Evolutionary conservation across 2,329 filamentous ascomycete species (phyloP), one percentile per base, ranked within the genome.

Genomic region (Apiospora arundinis): DNA sequence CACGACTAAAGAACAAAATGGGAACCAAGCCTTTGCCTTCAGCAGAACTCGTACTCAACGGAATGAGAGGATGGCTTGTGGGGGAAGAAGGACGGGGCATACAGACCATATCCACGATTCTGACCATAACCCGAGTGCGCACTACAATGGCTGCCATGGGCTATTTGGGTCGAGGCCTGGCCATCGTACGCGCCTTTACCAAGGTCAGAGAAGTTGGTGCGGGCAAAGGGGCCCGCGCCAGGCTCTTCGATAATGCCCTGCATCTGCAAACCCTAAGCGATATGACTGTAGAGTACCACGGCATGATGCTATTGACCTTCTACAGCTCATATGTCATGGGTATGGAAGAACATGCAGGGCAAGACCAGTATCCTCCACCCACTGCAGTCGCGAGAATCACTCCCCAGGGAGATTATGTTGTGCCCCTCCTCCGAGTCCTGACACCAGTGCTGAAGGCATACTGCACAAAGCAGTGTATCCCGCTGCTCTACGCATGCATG

Each of bases 1-100:
- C 89, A 71, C 83, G 89, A 0, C 80, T 92, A 7, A 92, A 92
- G 78, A 85, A 85, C 75, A 92, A 92, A 74, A 82, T 91, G n/a
- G 90, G 90, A 21, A 91, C 89, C 0, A 87, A 86, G 69, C 83
- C 86, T 4, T 79, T 92, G 0, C 89, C 90, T 0, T 92, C 90
- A 0, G 90, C 90, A 0, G 90, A 92, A 75, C 83, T 92, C 4
- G 88, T 89, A 72, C 80, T 89, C 1, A 82, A 82, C 28, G 83
- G 81, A 2, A 85, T 84, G 78, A 83, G 87, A 11, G 87, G 81
- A 1, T 86, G 87, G 79, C 82, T 92, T 0, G 80, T 92, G 16
- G 90, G 90, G 2, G 79, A 83, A 7, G 82, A 88, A 70, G 90
- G 90, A 0, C 81, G 87, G 65, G 90, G 90, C 1, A 83, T 90